Base-by-base conservation (phyloP, 2,329 filamentous ascomycete species). In the Sporothrix sp. region DNA sequence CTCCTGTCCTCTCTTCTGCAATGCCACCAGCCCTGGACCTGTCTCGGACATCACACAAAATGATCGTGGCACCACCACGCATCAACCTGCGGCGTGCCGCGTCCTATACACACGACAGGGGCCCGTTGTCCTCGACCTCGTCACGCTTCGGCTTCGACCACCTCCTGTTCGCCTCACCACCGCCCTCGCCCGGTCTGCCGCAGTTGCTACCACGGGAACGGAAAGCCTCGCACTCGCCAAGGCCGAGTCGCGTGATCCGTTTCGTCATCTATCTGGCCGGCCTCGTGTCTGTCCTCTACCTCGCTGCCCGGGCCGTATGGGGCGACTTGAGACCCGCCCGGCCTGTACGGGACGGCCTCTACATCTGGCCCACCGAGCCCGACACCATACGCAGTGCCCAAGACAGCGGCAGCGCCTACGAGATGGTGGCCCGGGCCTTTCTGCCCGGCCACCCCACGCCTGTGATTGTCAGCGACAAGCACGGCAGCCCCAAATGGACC, bases 401-500 rank as follows among this genome's bases (percentile, higher is more conserved):
- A n/a, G 68, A 75, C 39, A 69, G 64, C 16, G 69, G 75, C 42
- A 68, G 78, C 45, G 8, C 52, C 11, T 83, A 80, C 62, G 82
- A 87, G 59, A 81, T 87, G 73, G 75, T 85, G 7, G 78, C 74
- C 33, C 79, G 79, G 54, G 75, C 81, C 54, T 71, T 71, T 37
- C 65, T 88, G n/a, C 85, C 86, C 0, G 74, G 83, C 25, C 81
- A 85, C 55, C 82, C 87, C 0, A 84, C 83, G 0, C 84, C 86
- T 0, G 73, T 93, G 18, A 74, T 87, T 6, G 72, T 90, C 40
- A 78, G 74, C 13, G 85, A 89, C 65, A 68, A 71, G 23, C 70
- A 72, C 39, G 84, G 84, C 3, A 75, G 73, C 47, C 71, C 80
- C 10, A 83, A 78, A 62, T 94, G 88, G 88, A 93, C 87, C 0